Evolutionary conservation across 2,329 filamentous ascomycete species (phyloP), one percentile per base, ranked within the genome.

Genomic region (Teratosphaeriaceae sp.): DNA sequence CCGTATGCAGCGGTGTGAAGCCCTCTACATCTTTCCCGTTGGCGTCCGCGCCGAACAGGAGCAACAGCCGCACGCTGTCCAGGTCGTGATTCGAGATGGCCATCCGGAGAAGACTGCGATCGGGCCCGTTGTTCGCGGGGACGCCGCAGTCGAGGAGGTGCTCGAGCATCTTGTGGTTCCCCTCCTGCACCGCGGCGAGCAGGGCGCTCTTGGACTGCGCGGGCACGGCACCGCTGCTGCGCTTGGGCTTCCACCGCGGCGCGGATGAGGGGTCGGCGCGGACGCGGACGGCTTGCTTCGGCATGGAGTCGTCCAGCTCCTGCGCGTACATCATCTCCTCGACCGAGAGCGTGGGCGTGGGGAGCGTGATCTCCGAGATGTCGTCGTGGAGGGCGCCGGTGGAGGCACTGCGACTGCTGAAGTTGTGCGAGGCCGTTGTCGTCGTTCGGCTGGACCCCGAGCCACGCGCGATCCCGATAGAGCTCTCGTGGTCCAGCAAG

Each of bases 11-110:
- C 0, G 80, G 73, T 1, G 78, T 81, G 48, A 76, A 76, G 19
- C 80, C 80, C 45, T 80, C 73, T 20, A 67, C 66, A 57, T 76
- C 79, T 67, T 83, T 75, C 9, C 62, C 61, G 52, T 84, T 76
- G 27, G 77, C 65, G 48, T 80, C 70, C 1, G 74, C 72, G 6
- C 78, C 80, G 49, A 79, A 80, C 7, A 72, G 71, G 5, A 85
- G 68, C 36, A 84, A 63, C 16, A 81, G 62, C 75, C 76, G 2
- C 72, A 73, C 0, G 15, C 37, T 52, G 7, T 54, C 46, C n/a
- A 57, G 36, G 38, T 60, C 58, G 34, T 55, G 51, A 18, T 53
- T 55, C 13, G 46, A 48, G 13, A 59, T 44, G 1, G 58, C 58
- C 4, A 52, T 36, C 5, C 44, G 44, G 18, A 60, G 48, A 2